Evolutionary conservation across 176 grass and related monocot genomes (phyloP), one percentile per base, ranked within the genome.

Genomic region (Ampelocalamus luodianensis): DNA sequence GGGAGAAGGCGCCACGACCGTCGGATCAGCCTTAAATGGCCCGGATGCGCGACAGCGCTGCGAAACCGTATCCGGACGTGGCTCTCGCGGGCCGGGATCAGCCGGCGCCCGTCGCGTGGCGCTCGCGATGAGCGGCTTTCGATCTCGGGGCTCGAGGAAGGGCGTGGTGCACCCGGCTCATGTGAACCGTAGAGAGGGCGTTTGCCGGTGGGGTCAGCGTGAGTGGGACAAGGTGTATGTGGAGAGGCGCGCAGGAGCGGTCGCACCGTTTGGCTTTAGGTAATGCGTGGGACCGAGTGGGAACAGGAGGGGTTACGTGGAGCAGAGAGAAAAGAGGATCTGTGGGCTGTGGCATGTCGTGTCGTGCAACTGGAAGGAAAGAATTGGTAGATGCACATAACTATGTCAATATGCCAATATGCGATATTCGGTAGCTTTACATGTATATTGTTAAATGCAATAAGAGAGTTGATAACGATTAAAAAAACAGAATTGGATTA

Each of bases 291-390:
- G 84, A 63, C 79, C 61, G 27, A 1, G 20, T 22, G 5, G 7
- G 74, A 79, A 68, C 17, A 16, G 11, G 39, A 54, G 50, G 66
- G 74, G 65, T 10, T 90, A 90, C 84, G 89, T 90, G 84, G 84
- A 83, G 80, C 68, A 79, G 50, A 83, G 89, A 83, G 72, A 39
- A 29, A 44, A 39, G 74, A 74, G 24, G 67, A 8, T 23, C 26
- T 27, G 62, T 39, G 45, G 37, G n/a, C n/a, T n/a, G n/a, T n/a
- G 39, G 34, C 88, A 86, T 82, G 83, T 66, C 56, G 44, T 66
- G 48, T n/a, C n/a, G n/a, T n/a, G n/a, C n/a, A n/a, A n/a, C n/a
- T n/a, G n/a, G n/a, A n/a, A n/a, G 67, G 80, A 24, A 17, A 5
- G 67, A 80, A 76, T 43, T 80, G 85, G 68, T 76, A 87, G 42